Base-by-base conservation (phyloP, 1,284 basidiomycete genomes). In the Chalciporus sp. region DNA sequence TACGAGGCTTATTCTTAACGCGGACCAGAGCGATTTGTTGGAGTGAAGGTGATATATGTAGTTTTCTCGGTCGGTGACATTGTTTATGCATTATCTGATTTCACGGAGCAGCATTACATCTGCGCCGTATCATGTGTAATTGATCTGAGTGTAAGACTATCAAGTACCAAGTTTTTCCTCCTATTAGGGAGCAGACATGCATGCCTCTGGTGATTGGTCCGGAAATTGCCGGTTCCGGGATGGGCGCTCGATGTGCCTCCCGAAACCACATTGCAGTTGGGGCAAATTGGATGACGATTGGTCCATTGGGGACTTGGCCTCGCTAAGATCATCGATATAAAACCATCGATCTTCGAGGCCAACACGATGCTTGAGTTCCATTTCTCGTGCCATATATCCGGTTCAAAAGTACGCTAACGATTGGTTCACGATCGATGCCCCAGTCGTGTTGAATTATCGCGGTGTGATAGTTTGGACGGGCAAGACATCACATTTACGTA, bases 1-100 rank as follows among this genome's bases (percentile, higher is more conserved):
- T 40, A 69, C 70, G 4, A 64, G 61, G 44, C 58, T 75, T 11
- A 67, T 76, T 52, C 54, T 76, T 23, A 72, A 74, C 46, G 59
- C 64, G 12, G 72, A 76, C 47, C 64, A 67, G 35, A 59, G 58
- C 17, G 31, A 59, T 16, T 51, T 58, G 44, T 16, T 69, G 45
- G 66, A 51, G 26, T 66, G 40, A 60, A 26, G n/a, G 10, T 41
- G 29, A 5, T 4, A 3, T 16, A n/a, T 33, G 37, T 12, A 19
- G 14, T 16, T 16, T 33, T 10, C 31, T 33, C 6, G 31, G 31
- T 23, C 23, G 23, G 2, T 23, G 29, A 4, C 12, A 31, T 9
- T 31, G 12, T 31, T 4, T 31, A 7, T 31, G 29, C 8, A 7
- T 31, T 9, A 31, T 31, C 29, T 31, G 10, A 10, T 14, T 31